Base-by-base conservation (phyloP, 768 basidiomycete genomes). In the Kwoniella bestiolae region DNA sequence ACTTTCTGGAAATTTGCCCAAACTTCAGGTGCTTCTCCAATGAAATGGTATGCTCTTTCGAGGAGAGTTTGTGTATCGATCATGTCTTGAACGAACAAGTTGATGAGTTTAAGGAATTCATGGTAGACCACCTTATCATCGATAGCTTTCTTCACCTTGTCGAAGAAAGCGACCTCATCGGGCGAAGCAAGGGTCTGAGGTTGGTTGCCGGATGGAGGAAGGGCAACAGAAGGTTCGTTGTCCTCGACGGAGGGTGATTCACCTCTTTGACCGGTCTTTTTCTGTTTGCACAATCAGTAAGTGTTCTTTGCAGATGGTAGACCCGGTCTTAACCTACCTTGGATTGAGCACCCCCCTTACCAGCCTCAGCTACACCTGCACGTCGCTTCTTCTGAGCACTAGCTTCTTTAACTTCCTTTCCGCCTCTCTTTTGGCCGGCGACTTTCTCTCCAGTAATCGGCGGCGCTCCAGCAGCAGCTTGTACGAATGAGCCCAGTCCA, bases 91-190 rank as follows among this genome's bases (percentile, higher is more conserved):
- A 91, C 89, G 82, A 91, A 99, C 53, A 98, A 85, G 77, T 88
- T 90, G 56, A 98, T 85, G 28, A 98, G 84, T 83, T 95, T 97
- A 74, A 98, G 83, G 81, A 98, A 98, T 71, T 98, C 95, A 73
- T 95, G 68, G 68, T 84, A 84, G 21, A 78, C 77, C 21, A 78
- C 77, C 51, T 82, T 82, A 74, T 85, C 83, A 69, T 85, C 83
- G 72, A 84, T 79, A 68, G 75, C 75, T 67, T 83, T 84, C 74
- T 84, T 85, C 75, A 93, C 91, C 45, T 91, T 88, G 76, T 98
- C 96, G 77, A 98, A 98, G 85, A 98, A 98, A 12, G 90, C 83
- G 32, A 94, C 86, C 75, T 96, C 93, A 66, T 92, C 90, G 2
- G 80, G 76, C 6, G 75, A 75, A 14, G 76, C 81, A 32, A 81